Conservation (phyloP, 805 yeast species). For the Saturnispora besseyi region DNA sequence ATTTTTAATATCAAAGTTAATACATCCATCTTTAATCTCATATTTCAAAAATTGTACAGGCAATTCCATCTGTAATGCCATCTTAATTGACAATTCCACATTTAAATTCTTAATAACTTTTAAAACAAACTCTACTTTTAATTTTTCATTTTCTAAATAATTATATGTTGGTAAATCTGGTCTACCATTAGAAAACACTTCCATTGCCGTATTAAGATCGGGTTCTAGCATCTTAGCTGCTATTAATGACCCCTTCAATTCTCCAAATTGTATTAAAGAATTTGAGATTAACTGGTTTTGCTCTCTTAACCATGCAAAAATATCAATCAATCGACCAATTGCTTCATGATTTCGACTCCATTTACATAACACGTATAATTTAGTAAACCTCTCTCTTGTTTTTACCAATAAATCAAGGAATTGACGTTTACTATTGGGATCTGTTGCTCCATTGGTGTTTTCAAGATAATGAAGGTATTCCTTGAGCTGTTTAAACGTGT, state of each 20-base stretch:
- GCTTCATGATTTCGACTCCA: slow-evolving; percentile 76
- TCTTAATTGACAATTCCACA: slow-evolving; percentile 59
- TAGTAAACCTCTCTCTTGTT: slow-evolving; percentile 74
- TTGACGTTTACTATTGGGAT: slow-evolving; percentile 54
- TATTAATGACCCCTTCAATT: slow-evolving; percentile 59
- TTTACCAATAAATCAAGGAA: slow-evolving; percentile 61
- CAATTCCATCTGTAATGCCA: slow-evolving; percentile 56
- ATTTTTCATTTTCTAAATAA: slow-evolving; percentile 38
- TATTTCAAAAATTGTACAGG: slow-evolving; percentile 61
- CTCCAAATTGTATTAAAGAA: slow-evolving; percentile 58
- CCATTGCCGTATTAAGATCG: slow-evolving; percentile 78
- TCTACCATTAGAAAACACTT: slow-evolving; percentile 68
- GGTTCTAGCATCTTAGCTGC: slow-evolving; percentile 92
- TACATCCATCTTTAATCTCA: slow-evolving; percentile 66
- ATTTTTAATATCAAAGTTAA: slow-evolving; percentile 50
- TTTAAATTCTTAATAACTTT: slow-evolving; percentile 61
- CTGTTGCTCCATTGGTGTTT: slow-evolving; percentile 35
- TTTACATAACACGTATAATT: slow-evolving; percentile 76
- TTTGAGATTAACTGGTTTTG: slow-evolving; percentile 62
- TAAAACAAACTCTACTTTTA: slow-evolving; percentile 49
- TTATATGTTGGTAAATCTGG: slow-evolving; percentile 66
- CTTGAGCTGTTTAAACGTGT: slow-evolving; percentile 54
- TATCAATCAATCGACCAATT: slow-evolving; percentile 69
- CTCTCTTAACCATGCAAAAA: slow-evolving; percentile 77
- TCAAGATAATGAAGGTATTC: slow-evolving; percentile 55